Evolutionary conservation across 2,329 filamentous ascomycete genomes (phyloP).

Genomic region (Penicillium expansum): DNA sequence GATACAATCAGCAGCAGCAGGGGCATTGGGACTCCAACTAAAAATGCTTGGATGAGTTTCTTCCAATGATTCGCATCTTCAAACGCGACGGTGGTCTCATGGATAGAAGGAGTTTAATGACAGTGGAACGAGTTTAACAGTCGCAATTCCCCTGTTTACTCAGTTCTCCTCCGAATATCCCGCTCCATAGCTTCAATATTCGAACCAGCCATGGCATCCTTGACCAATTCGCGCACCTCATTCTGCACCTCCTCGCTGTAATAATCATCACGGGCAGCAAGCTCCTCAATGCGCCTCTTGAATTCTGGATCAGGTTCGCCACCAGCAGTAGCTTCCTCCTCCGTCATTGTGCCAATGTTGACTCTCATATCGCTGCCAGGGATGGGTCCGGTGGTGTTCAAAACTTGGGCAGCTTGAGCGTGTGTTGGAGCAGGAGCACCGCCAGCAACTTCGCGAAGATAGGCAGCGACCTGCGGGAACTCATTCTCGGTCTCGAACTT

Average conservation of each 20-base stretch:
- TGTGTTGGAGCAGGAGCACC: constrained; percentile 24
- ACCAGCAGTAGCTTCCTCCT: constrained; percentile 55
- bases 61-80: background rate
- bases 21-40: background rate
- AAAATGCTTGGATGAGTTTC: background rate
- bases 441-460: constrained; percentile 53
- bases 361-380: constrained; percentile 71
- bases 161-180: constrained; percentile 62
- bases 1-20: background rate
- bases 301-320: constrained; percentile 77
- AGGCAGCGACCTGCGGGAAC: constrained; percentile 70
- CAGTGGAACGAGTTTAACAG: background rate
- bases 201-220: constrained; percentile 72
- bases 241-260: constrained; percentile 75
- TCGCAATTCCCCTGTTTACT: constrained; percentile 40
- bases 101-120: background rate
- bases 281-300: constrained; percentile 78
- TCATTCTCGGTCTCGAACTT: constrained; percentile 77
- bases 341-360: constrained; percentile 71
- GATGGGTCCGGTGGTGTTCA: constrained; percentile 57
- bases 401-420: constrained; percentile 30
- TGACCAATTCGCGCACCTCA: constrained; percentile 72
- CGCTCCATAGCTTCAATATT: constrained; percentile 59
- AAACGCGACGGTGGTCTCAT: background rate
- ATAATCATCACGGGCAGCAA: constrained; percentile 81